phyloP scores from a whole-genome alignment of 2,329 filamentous ascomycete species.

The Colletotrichum endophyticum region DNA sequence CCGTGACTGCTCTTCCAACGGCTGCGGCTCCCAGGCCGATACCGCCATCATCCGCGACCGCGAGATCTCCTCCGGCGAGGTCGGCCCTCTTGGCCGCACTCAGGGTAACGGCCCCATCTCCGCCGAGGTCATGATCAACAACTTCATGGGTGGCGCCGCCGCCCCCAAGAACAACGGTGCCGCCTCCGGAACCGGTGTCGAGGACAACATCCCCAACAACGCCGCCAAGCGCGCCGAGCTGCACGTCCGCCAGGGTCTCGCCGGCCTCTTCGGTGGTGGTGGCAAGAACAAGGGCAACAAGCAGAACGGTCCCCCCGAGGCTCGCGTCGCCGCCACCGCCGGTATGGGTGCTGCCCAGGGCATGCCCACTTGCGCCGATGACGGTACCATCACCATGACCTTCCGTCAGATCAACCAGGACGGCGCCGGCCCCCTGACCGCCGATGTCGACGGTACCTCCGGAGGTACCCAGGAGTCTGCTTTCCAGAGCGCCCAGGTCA shows the following conservation, averaged over 20 bases:
- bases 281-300: slow-evolving; percentile 44
- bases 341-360: slow-evolving; percentile 59
- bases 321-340: slow-evolving; percentile 56
- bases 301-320: slow-evolving; percentile 48
- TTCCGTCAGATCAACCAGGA: slow-evolving; percentile 77
- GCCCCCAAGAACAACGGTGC: slow-evolving; percentile 44
- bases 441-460: slow-evolving; percentile 65
- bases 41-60: slow-evolving; percentile 71
- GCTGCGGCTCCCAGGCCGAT: slow-evolving; percentile 70
- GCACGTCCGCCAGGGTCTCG: slow-evolving; percentile 28
- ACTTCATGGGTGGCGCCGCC: slow-evolving; percentile 60
- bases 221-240: slow-evolving; percentile 21
- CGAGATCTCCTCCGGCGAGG: slow-evolving; percentile 58
- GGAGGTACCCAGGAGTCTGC: slow-evolving; percentile 65
- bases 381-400: slow-evolving; percentile 66
- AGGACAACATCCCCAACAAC: slow-evolving; percentile 43
- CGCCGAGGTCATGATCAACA: slow-evolving; percentile 59
- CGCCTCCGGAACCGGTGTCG: slow-evolving; percentile 43
- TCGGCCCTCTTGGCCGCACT: slow-evolving; percentile 68
- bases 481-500: slow-evolving; percentile 64
- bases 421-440: slow-evolving; percentile 67
- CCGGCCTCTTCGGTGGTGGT: slow-evolving; percentile 29
- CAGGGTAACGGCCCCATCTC: slow-evolving; percentile 63
- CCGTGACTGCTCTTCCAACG: slow-evolving; percentile 66
- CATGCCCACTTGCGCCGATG: slow-evolving; percentile 64